Base-by-base conservation (phyloP, 352 stramenopile species). In the Phytophthora sp. region DNA sequence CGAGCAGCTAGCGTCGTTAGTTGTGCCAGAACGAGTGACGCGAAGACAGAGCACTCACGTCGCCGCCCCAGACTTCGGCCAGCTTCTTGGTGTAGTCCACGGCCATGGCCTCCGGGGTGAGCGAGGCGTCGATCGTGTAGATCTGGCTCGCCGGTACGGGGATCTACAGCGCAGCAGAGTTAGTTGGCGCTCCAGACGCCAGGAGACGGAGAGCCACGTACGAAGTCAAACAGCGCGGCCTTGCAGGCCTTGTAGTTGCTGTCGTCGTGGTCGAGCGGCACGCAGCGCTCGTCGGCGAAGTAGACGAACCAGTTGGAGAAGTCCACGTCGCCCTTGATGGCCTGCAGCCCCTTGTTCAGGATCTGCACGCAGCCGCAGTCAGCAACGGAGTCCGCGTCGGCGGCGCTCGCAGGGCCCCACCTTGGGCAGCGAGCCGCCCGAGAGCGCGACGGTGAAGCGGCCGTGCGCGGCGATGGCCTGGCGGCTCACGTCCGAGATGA, bases 261-360 rank as follows among this genome's bases (percentile, higher is more conserved):
- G 79, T 99, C 97, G 15, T 82, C 76, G 78, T 98, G 57, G 51
- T 96, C 84, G 18, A 95, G 74, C 8, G 88, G 71, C 26, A 99
- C 97, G 61, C 93, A 99, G 60, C 97, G 92, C 77, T 99, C 98
- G 73, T 99, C 97, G 2, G 97, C 96, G 65, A 99, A 97, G 69
- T 98, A 96, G n/a, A 99, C 89, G 57, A 98, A 92, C 94, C 96
- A 99, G 62, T 98, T 98, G 43, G 88, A 83, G 72, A 96, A 99
- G 54, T 99, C 88, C 24, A 98, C 72, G 54, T 84, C 79, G 32
- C 77, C 72, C 39, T 93, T 83, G 45, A 97, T 85, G 35, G 71
- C 58, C 11, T 75, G 49, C n/a, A 97, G 69, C 4, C 84, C 81
- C 62, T 92, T 92, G 70, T 91, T 89, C 27, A 95, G 55, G 54